A percentile compares a stretch with the other conserved stretches of the same genome.
These are phyloP conservation scores for Coemansia sp. DNA, from an alignment of 192 early-diverging fungal genomes.

Conservation along the genomic window DNA sequence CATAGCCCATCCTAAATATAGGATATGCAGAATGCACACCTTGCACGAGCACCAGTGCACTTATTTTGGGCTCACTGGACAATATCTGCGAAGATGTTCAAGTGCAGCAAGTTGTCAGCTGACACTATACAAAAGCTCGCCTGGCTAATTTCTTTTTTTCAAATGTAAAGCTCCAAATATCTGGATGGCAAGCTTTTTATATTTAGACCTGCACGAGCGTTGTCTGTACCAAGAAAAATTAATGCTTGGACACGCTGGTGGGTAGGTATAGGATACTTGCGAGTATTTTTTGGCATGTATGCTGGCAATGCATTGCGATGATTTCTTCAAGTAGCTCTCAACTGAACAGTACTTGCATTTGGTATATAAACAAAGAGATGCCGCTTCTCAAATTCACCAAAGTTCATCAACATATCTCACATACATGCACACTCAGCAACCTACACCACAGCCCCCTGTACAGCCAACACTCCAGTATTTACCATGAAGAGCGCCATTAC, in stretches of 20 bases:
- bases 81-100: neutral
- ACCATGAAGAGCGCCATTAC: slow-evolving; percentile 6
- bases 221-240: neutral
- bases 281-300: neutral
- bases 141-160: neutral
- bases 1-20: neutral
- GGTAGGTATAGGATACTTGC: neutral
- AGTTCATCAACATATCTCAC: neutral
- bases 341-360: neutral
- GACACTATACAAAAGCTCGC: neutral
- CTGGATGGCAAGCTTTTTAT: neutral
- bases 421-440: neutral
- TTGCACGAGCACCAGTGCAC: neutral
- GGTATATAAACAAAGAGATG: neutral
- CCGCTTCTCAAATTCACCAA: neutral
- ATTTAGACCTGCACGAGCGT: neutral
- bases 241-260: neutral
- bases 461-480: neutral
- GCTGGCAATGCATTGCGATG: neutral
- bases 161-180: neutral
- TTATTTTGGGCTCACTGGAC: neutral
- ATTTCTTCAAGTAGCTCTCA: neutral
- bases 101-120: neutral
- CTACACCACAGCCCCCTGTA: neutral
- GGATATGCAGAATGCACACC: neutral